Conservation (phyloP, 1,139 yeast genomes). For the Blastobotrys capitulatus region DNA sequence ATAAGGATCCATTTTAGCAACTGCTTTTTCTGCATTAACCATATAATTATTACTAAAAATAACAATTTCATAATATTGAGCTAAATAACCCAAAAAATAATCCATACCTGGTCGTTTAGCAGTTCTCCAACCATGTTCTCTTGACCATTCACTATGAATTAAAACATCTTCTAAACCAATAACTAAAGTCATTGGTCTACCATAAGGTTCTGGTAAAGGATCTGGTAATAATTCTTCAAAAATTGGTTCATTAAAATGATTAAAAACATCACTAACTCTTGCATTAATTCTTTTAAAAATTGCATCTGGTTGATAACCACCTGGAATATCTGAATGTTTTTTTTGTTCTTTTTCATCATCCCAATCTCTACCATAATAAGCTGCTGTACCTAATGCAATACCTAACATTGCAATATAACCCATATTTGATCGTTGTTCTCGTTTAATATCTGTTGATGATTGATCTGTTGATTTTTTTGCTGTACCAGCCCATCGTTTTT, state of each 20-base stretch:
- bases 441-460: slow-evolving; percentile 62
- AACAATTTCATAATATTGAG: slow-evolving; percentile 94
- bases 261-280: slow-evolving; percentile 70
- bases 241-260: slow-evolving; percentile 88
- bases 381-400: slow-evolving; percentile 57
- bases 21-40: slow-evolving; percentile 80
- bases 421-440: slow-evolving; percentile 36
- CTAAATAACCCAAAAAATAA: slow-evolving; percentile 88
- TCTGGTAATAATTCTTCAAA: slow-evolving; percentile 90
- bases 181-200: slow-evolving; percentile 88
- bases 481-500: slow-evolving; percentile 33
- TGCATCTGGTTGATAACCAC: slow-evolving; percentile 65
- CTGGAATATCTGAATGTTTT: slow-evolving; percentile 47
- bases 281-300: slow-evolving; percentile 49
- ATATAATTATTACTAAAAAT: slow-evolving; percentile 80
- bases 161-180: slow-evolving; percentile 83
- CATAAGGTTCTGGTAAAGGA: slow-evolving; percentile 86
- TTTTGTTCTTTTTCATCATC: slow-evolving; percentile 65
- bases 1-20: slow-evolving; percentile 86
- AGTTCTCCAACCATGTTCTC: slow-evolving; percentile 95
- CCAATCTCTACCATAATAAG: slow-evolving; percentile 82
- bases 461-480: slow-evolving; percentile 42
- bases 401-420: slow-evolving; percentile 46
- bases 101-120: slow-evolving; percentile 99
- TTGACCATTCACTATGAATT: slow-evolving; percentile 88